These are phyloP conservation scores for Thalia dealbata DNA, from an alignment of 176 grass and related monocot species.

Conservation along the genomic window DNA sequence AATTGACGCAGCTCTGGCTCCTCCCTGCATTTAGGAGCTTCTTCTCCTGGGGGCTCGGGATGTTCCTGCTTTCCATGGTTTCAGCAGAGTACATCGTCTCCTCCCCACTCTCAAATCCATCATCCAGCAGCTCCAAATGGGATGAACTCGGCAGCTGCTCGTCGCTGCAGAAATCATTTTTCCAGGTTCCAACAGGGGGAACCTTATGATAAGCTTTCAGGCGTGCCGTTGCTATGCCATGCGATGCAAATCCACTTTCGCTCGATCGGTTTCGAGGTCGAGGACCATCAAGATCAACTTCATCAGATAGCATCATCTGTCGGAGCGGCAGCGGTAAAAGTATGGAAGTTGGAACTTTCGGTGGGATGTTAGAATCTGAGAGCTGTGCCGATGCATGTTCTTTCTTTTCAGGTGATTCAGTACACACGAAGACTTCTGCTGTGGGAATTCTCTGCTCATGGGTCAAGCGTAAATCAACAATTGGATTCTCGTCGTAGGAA, in stretches of 20 bases:
- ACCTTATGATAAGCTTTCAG: constrained; percentile 27
- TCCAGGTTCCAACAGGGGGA: constrained; percentile 33
- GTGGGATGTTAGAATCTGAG: constrained; percentile 44
- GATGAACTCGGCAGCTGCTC: constrained; percentile 56
- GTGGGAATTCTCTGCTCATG: constrained; percentile 53
- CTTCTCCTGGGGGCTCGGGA: constrained; percentile 45
- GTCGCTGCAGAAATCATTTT: constrained; percentile 54
- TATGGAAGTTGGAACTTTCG: constrained; percentile 59
- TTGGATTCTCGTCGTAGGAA: constrained; percentile 47
- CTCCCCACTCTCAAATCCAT: constrained; percentile 55
- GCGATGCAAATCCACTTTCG: constrained; percentile 31
- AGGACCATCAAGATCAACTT: constrained; percentile 35
- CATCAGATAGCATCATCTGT: constrained; percentile 90
- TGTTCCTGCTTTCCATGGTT: constrained; percentile 95
- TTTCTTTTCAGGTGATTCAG: constrained; percentile 29
- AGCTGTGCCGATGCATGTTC: constrained; percentile 33
- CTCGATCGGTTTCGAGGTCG: constrained; percentile 40
- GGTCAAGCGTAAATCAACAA: constrained; percentile 45
- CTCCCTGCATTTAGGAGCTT: constrained; percentile 43
- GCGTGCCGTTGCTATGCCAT: constrained; percentile 30
- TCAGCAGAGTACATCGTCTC: constrained; percentile 96
- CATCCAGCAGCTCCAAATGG: constrained; percentile 39
- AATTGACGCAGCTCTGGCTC: constrained; percentile 72
- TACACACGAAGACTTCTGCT: constrained; percentile 55
- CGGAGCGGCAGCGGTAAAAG: constrained; percentile 73